Base-by-base conservation (phyloP, 129 eudicot species). In the Centaurea solstitialis region DNA sequence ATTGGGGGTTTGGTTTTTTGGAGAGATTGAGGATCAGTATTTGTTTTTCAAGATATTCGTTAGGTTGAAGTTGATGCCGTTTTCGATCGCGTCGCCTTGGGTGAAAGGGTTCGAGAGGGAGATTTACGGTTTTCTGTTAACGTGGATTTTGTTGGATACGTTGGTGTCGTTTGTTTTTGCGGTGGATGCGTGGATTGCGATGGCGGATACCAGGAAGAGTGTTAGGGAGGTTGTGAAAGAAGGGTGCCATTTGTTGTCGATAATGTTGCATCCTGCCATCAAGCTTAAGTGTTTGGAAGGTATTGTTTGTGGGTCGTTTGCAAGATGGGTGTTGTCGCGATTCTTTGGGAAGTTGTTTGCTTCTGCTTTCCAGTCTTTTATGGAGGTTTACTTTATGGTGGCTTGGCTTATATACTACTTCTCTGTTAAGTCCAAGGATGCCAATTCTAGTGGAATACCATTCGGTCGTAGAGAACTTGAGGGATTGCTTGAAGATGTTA, bases 1-100 rank as follows among this genome's bases (percentile, higher is more conserved):
- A 1, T 71, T 96, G 45, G 98, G 98, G 33, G 87, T 96, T 61
- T 96, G 90, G 85, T 91, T 87, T 75, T 96, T 93, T 35, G 94
- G 98, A 1, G 98, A 96, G 66, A 91, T 96, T 82, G 95, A 96
- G 68, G 99, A 96, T 87, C 99, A 96, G 73, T 96, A 96, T 78
- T 76, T 84, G 68, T 91, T 96, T 76, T 91, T 96, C 80, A 96
- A 91, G 90, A 87, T 96, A 59, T 91, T 96, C 76, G 85, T 96
- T 83, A 89, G 99, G 83, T 88, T 96, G 86, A 96, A 96, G 80
- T 75, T 96, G 85, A 91, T 96, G 98, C 99, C 99, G 0, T 96
- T 96, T 80, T 92, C 99, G 22, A 89, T 88, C 57, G 84, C 79
- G 73, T 85, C 92, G 1, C 90, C 95, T 2, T 89, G 92, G 96